Percentiles rank a stretch among this genome's conserved stretches.
These are phyloP conservation scores for Mucor indicus DNA, from an alignment of 371 early-diverging fungal species.

Conservation along the genomic window DNA sequence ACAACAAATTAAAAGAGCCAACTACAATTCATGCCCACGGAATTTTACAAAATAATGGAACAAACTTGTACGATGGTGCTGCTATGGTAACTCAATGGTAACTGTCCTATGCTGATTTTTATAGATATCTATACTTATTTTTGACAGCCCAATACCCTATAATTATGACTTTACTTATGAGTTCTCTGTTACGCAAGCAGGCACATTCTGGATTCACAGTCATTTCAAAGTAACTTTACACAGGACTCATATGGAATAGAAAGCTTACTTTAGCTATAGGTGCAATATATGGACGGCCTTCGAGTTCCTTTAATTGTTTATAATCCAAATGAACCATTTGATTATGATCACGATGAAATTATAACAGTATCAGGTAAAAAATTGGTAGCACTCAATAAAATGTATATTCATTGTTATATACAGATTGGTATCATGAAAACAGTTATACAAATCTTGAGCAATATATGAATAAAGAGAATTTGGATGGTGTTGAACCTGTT, in stretches of 20 bases:
- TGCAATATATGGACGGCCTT: slow-evolving; percentile 80
- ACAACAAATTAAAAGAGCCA: slow-evolving; percentile 50
- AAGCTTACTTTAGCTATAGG: slow-evolving; percentile 11
- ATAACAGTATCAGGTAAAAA: slow-evolving; percentile 48
- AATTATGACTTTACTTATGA: slow-evolving; percentile 57
- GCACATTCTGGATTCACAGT: slow-evolving; percentile 28
- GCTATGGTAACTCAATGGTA: slow-evolving; percentile 64
- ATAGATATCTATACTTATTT: not conserved
- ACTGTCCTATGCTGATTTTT: not conserved
- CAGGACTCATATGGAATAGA: not conserved
- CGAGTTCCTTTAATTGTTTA: slow-evolving; percentile 70
- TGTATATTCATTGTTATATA: not conserved
- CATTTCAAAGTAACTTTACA: slow-evolving; percentile 26
- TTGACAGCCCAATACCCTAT: slow-evolving; percentile 25
- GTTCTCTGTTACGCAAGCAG: slow-evolving; percentile 40
- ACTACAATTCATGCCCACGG: slow-evolving; percentile 71
- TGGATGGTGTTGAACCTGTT: slow-evolving; percentile 58
- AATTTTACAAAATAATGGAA: slow-evolving; percentile 52
- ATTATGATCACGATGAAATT: slow-evolving; percentile 65
- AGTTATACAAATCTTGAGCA: slow-evolving; percentile 30
- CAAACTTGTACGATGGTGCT: slow-evolving; percentile 59
- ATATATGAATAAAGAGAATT: slow-evolving; percentile 51
- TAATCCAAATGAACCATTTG: slow-evolving; percentile 48
- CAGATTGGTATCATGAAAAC: slow-evolving; percentile 63
- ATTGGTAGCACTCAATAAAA: not conserved